Conservation (phyloP, 345 rosid species). For the Capsella bursapastoris region DNA sequence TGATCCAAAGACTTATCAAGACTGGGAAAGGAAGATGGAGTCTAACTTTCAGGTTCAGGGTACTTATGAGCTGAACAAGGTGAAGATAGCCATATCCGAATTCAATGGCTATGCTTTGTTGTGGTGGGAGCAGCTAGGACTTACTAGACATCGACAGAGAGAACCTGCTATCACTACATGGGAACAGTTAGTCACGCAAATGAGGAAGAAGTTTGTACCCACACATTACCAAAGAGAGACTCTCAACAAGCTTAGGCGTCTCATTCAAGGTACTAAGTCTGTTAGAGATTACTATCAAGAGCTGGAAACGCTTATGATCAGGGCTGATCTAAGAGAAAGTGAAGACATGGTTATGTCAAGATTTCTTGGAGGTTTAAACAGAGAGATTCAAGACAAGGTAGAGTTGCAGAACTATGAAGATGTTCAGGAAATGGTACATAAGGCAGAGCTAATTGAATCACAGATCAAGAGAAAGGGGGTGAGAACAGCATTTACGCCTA, state of each 20-base stretch:
- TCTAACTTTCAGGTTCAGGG: neutral
- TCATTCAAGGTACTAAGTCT: neutral
- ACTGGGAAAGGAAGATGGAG: constrained; percentile 18
- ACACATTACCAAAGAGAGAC: neutral
- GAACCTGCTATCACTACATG: constrained; percentile 3
- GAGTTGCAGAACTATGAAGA: neutral
- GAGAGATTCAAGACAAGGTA: neutral
- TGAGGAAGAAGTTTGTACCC: neutral
- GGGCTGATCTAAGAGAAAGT: neutral
- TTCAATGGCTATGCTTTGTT: neutral
- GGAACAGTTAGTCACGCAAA: neutral
- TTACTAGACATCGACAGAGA: neutral
- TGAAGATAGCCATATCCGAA: neutral
- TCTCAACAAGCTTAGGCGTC: neutral
- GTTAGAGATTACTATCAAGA: neutral
- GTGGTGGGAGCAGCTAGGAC: constrained; percentile 13
- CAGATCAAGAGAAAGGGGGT: neutral
- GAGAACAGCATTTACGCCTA: too few relatives aligned
- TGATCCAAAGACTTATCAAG: constrained; percentile 9
- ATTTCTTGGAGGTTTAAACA: too few relatives aligned
- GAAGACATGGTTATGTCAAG: neutral
- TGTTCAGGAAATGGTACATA: neutral
- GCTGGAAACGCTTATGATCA: neutral
- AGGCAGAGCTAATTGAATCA: neutral
- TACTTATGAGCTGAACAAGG: neutral